Evolutionary conservation across 176 grass and related monocot genomes (phyloP), one percentile per base, ranked within the genome.

Genomic region (Miscanthus lutarioriparius): DNA sequence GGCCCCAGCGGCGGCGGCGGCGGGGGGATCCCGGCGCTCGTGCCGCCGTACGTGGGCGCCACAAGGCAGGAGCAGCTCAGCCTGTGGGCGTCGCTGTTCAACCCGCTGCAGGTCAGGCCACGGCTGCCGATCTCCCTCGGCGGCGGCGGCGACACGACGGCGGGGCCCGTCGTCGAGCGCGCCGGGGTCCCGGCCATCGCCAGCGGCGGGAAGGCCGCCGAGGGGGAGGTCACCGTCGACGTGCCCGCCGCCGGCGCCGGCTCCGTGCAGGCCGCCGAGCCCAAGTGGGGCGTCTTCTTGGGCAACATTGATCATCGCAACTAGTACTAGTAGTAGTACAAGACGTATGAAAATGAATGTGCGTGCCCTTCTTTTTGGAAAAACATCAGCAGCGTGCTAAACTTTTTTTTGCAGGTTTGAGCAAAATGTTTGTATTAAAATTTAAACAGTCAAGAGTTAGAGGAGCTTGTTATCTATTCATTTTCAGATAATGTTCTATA

Each of bases 11-110:
- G 64, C 1, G 40, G 32, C 67, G 20, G 75, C 75, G 44, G 25
- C 35, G 58, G 35, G 19, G 65, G 76, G n/a, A 10, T 84, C 17
- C 87, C 75, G 62, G 62, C 61, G 72, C 72, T 86, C 40, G 83
- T 85, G 51, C 87, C 78, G n/a, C 80, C 84, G 17, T 87, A 75
- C 75, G 26, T 91, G 39, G 85, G 80, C 49, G 80, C 81, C 32
- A 87, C 85, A 32, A 40, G 89, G 51, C 85, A 91, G 85, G 89
- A 91, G 63, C 80, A 87, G 63, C 40, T 91, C 33, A 91, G 70
- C 85, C 48, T 91, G 70, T 91, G 89, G 89, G 85, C 85, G 32
- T 87, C 84, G 40, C 89, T 91, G 70, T 84, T 91, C 89, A 87
- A 91, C 81, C 89, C 85, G 76, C 38, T 87, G 47, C 80, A 64